A percentile compares a stretch with the other conserved stretches of the same genome.
These are phyloP conservation scores for Penicillium digitatum DNA, from an alignment of 2,329 filamentous ascomycete genomes.

Conservation along the genomic window DNA sequence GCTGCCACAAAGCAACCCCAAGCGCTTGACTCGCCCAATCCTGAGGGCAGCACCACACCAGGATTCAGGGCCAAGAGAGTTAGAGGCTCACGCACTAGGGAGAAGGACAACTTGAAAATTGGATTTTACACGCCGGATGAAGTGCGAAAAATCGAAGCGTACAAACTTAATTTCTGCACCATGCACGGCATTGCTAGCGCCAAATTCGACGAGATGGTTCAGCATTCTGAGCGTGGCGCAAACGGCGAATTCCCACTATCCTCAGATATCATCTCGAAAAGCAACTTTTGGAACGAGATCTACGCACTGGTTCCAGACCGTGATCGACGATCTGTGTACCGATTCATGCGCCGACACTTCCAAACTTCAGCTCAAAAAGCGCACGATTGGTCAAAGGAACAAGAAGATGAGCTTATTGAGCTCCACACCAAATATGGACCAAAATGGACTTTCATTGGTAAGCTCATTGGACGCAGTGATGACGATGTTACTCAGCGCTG, in stretches of 20 bases:
- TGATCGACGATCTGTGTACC: constrained; percentile 37
- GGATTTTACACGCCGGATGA: constrained; percentile 34
- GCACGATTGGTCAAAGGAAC: constrained; percentile 39
- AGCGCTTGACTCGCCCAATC: not conserved
- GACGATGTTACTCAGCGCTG: constrained; percentile 45
- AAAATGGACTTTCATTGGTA: constrained; percentile 39
- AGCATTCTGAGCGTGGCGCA: constrained; percentile 30
- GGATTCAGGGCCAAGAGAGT: not conserved
- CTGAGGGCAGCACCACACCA: not conserved
- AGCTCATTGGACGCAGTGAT: constrained; percentile 35
- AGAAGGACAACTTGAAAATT: constrained; percentile 18
- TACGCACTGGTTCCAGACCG: constrained; percentile 36
- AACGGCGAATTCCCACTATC: constrained; percentile 24
- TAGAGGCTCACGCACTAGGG: constrained; percentile 10
- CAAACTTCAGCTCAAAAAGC: constrained; percentile 37
- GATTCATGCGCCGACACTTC: constrained; percentile 45
- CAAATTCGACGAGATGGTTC: constrained; percentile 34
- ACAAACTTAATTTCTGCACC: constrained; percentile 37
- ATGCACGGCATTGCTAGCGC: constrained; percentile 18
- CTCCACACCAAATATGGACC: constrained; percentile 32
- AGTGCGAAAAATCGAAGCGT: constrained; percentile 29
- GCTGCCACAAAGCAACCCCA: not conserved
- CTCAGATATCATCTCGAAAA: constrained; percentile 22
- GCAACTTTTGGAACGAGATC: constrained; percentile 37
- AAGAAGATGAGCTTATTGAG: constrained; percentile 40